Evolutionary conservation across 192 early-diverging fungal species (phyloP), one percentile per base, ranked within the genome.

Genomic region (Jimgerdemannia lactiflua): DNA sequence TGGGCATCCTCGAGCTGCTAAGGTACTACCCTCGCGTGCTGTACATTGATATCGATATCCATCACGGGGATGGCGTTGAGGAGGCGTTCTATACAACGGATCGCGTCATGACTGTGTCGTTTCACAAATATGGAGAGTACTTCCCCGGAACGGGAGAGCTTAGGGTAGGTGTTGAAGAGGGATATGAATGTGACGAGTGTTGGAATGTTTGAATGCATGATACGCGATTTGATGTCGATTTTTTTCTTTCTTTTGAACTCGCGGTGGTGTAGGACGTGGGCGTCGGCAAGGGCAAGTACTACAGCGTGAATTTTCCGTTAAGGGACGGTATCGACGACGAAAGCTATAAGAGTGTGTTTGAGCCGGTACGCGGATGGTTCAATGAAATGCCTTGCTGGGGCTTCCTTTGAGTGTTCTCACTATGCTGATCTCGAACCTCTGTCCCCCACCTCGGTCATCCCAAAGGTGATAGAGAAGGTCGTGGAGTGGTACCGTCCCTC

Each of bases 321-420:
- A 88, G 95, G 70, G 96, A 97, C 83, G 94, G 94, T 73, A 98
- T 99, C 76, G 96, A 98, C 79, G 98, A 99, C 79, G 91, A 90
- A 71, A 91, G 93, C 4, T 99, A 96, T 70, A 82, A 90, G 65
- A 87, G 85, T 42, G 84, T 88, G 18, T 89, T 89, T 83, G 84
- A 88, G 43, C 88, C 88, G 43, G 88, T 89, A 81, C 75, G 85
- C 75, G 63, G 6, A 59, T 64, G 18, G 29, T 69, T 14, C 4
- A 18, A 70, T 2, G 42, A 43, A 68, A 43, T 73, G 69, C 7
- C 3, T n/a, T 41, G 7, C 3, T 7, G 69, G 42, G 7, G 42
- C 10, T 11, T 65, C 20, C 70, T 20, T 63, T 42, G 39, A 71
- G 17, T 71, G 29, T 29, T 59, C 39, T n/a, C 64, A 19, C 19